A percentile compares a stretch with the other conserved stretches of the same genome.
Conservation (phyloP, 2,329 filamentous ascomycete species). For the Leptographium wingfieldii region DNA sequence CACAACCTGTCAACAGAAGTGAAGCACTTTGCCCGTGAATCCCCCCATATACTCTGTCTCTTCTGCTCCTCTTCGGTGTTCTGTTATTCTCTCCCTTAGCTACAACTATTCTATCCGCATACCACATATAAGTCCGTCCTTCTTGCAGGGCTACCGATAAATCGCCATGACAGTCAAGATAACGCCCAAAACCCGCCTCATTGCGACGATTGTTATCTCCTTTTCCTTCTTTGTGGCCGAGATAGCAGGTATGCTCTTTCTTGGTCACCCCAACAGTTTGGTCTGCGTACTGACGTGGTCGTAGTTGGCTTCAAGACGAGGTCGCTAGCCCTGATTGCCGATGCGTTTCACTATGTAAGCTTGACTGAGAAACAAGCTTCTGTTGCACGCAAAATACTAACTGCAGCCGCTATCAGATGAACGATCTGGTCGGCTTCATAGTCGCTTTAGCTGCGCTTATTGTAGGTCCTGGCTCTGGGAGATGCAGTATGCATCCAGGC, state of each 20-base stretch:
- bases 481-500: too few species aligned
- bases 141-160: not conserved
- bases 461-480: conserved; percentile 25
- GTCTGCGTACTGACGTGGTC: not conserved
- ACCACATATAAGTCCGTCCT: too few species aligned
- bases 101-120: too few species aligned
- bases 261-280: not conserved
- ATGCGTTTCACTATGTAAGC: conserved; percentile 66
- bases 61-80: not conserved
- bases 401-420: conserved; percentile 58
- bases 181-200: conserved; percentile 31
- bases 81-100: too few species aligned
- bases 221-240: conserved; percentile 39
- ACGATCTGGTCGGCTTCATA: conserved; percentile 56
- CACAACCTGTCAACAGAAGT: too few species aligned
- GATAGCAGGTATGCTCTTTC: conserved; percentile 27
- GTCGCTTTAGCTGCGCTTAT: conserved; percentile 53
- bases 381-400: not conserved
- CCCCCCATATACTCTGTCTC: not conserved
- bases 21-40: not conserved
- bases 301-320: conserved; percentile 55
- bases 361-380: not conserved
- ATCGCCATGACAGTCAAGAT: conserved; percentile 23
- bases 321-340: conserved; percentile 60
- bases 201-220: conserved; percentile 34